Conservation (phyloP, 2,329 filamentous ascomycete species). For the Calonectria henricotiae region DNA sequence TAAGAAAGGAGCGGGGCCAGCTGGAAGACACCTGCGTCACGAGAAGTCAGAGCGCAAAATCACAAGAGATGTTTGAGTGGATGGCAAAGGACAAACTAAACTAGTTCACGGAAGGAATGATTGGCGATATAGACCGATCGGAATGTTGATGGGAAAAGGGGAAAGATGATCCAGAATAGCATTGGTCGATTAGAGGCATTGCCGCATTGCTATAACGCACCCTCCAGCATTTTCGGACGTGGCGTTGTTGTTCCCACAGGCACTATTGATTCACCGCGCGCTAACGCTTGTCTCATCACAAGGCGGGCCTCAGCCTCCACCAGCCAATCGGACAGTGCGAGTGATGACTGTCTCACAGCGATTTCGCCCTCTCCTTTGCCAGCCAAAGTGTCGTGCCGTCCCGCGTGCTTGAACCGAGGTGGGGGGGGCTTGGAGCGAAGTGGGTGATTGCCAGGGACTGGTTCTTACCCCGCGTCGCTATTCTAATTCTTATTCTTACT, state of each 20-base stretch:
- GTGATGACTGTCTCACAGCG: neutral
- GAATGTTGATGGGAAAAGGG: neutral
- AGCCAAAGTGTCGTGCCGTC: slow-evolving; percentile 12
- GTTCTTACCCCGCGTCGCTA: neutral
- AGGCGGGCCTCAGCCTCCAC: neutral
- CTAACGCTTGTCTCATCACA: slow-evolving; percentile 22
- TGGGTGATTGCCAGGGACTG: neutral
- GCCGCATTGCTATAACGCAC: neutral
- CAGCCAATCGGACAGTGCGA: slow-evolving; percentile 2
- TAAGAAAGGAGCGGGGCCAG: neutral
- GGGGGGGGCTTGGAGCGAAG: neutral
- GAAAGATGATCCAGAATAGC: neutral
- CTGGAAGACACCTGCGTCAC: neutral
- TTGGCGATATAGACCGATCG: neutral
- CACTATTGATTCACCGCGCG: neutral
- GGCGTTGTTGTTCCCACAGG: neutral
- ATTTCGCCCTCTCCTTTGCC: neutral
- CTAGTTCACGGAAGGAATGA: neutral
- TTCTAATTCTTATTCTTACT: neutral
- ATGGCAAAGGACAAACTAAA: neutral
- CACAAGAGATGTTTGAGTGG: neutral
- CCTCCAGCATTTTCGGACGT: neutral
- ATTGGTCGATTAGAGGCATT: neutral
- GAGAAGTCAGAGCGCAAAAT: neutral
- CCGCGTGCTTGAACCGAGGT: slow-evolving; percentile 1